These are phyloP conservation scores for Salix exigua DNA, from an alignment of 345 rosid species.

Conservation along the genomic window DNA sequence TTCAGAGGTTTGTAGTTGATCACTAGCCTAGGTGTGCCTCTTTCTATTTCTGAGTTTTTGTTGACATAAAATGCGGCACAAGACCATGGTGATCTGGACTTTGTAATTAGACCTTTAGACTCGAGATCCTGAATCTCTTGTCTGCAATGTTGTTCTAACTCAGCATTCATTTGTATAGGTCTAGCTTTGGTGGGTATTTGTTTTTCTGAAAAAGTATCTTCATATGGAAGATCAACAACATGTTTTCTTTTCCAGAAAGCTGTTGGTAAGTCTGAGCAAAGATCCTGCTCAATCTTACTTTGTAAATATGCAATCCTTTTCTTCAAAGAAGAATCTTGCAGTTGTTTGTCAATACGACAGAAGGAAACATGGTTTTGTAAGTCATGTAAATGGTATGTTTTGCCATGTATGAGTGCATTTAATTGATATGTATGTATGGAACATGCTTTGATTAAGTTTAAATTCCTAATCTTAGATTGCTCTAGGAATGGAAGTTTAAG, in stretches of 20 bases:
- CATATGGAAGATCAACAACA: neutral
- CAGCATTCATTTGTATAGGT: neutral
- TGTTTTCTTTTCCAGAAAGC: neutral
- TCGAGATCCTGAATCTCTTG: neutral
- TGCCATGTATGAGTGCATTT: too few relatives aligned
- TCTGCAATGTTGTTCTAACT: neutral
- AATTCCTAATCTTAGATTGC: neutral
- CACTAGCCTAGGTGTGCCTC: too few relatives aligned
- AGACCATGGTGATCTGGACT: neutral
- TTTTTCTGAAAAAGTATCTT: neutral
- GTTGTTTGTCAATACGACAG: too few relatives aligned
- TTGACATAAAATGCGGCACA: neutral
- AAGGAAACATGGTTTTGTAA: too few relatives aligned
- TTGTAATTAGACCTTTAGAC: neutral
- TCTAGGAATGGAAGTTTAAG: too few relatives aligned
- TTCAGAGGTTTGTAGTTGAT: too few relatives aligned
- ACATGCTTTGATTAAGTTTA: too few relatives aligned
- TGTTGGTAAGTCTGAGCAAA: neutral
- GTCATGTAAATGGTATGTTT: too few relatives aligned
- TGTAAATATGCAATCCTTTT: too few relatives aligned
- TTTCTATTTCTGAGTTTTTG: neutral
- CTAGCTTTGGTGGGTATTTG: neutral
- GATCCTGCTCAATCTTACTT: too few relatives aligned
- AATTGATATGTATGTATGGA: too few relatives aligned
- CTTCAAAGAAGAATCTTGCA: too few relatives aligned